Percentiles rank a stretch among this genome's conserved stretches.
Evolutionary conservation across 139 green algal genomes (phyloP).

Genomic region (Choricystis sp.): DNA sequence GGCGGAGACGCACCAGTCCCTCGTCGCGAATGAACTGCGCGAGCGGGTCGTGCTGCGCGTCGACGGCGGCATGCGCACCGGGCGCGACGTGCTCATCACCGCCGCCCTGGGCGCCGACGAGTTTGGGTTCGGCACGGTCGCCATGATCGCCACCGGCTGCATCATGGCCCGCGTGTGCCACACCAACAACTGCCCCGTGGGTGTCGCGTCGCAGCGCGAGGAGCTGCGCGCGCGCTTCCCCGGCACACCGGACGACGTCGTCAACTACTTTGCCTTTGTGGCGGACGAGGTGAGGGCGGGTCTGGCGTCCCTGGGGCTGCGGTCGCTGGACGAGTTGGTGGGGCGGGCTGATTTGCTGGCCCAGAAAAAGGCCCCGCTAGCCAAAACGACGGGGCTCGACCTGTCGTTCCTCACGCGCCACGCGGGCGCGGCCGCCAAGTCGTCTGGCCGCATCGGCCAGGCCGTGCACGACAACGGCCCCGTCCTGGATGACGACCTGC

Average conservation of each 20-base stretch:
- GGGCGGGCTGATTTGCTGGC: slow-evolving; percentile 59
- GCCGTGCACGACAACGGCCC: slow-evolving; percentile 59
- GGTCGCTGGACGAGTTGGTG: slow-evolving; percentile 82
- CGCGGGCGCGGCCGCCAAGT: slow-evolving; percentile 25
- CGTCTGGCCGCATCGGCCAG: slow-evolving; percentile 21
- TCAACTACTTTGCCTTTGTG: slow-evolving; percentile 97
- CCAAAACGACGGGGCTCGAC: slow-evolving; percentile 86
- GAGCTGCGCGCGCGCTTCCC: slow-evolving; percentile 95
- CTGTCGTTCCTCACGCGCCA: slow-evolving; percentile 80
- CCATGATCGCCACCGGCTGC: slow-evolving; percentile 97
- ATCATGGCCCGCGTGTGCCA: slow-evolving; percentile 99
- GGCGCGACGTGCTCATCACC: slow-evolving; percentile 75
- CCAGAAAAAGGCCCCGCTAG: slow-evolving; percentile 39
- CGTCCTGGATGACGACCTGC: slow-evolving; percentile 82
- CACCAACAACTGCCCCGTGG: slow-evolving; percentile 99
- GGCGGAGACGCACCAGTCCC: slow-evolving; percentile 60
- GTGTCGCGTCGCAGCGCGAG: slow-evolving; percentile 90
- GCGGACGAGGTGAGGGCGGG: slow-evolving; percentile 71
- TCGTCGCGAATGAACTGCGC: slow-evolving; percentile 81
- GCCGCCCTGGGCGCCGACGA: slow-evolving; percentile 89
- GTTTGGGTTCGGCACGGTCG: slow-evolving; percentile 90
- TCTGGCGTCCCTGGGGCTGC: slow-evolving; percentile 69
- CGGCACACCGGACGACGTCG: slow-evolving; percentile 40
- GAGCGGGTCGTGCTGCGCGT: slow-evolving; percentile 84
- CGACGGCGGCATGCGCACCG: slow-evolving; percentile 86